phyloP scores from a whole-genome alignment of 352 stramenopile species.

The Sclerospora graminicola region DNA sequence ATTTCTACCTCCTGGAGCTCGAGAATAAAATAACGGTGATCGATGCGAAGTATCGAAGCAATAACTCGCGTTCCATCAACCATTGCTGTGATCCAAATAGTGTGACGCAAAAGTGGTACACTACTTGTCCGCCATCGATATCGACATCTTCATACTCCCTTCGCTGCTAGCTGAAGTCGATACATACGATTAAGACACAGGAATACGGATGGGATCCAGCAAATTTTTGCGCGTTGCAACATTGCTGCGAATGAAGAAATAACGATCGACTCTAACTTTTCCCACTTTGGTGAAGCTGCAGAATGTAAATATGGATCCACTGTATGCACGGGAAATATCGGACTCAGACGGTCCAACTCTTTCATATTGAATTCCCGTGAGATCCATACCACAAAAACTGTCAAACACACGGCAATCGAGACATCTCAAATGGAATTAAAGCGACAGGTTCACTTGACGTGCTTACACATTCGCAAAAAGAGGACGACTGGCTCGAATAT shows the following conservation, averaged over 20 bases:
- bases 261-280: conserved; percentile 83
- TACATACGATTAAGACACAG: conserved; percentile 8
- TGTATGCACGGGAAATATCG: conserved; percentile 64
- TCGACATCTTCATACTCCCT: neutral
- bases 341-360: conserved; percentile 50
- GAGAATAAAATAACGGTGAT: conserved; percentile 80
- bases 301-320: conserved; percentile 69
- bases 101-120: conserved; percentile 88
- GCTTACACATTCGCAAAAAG: conserved; percentile 61
- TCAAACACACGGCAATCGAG: conserved; percentile 17
- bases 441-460: conserved; percentile 49
- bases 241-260: conserved; percentile 59
- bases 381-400: conserved; percentile 11
- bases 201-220: conserved; percentile 61
- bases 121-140: neutral
- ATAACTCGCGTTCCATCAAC: conserved; percentile 94
- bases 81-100: conserved; percentile 92
- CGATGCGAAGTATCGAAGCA: conserved; percentile 85
- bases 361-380: conserved; percentile 13
- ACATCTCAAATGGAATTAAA: conserved; percentile 42
- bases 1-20: conserved; percentile 85
- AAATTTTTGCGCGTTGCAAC: conserved; percentile 61
- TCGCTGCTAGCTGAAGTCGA: neutral
- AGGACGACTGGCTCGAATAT: conserved; percentile 46
- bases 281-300: conserved; percentile 66